Conservation (phyloP, 1,139 yeast species). For the Candida sanyaensis region DNA sequence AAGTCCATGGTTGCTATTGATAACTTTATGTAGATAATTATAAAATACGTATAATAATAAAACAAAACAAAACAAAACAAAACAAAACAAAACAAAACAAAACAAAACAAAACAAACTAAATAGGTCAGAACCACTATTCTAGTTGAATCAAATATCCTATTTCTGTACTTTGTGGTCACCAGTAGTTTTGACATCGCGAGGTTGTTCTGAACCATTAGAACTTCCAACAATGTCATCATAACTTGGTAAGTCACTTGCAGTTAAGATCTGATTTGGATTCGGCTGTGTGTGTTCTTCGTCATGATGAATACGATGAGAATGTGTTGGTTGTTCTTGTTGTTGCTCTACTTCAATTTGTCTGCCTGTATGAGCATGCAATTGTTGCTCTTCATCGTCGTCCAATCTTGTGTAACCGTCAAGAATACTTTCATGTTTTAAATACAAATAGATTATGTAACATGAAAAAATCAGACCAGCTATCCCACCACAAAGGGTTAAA, state of each 20-base stretch:
- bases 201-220: constrained; percentile 5
- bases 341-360: background rate
- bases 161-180: constrained; percentile 32
- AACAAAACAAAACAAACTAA: no score
- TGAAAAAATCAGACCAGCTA: constrained; percentile 39
- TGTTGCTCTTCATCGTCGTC: constrained; percentile 13
- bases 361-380: constrained; percentile 9
- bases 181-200: constrained; percentile 9
- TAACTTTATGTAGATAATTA: constrained; percentile 4
- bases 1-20: constrained; percentile 69
- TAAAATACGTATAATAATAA: background rate
- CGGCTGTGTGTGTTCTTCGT: constrained; percentile 10
- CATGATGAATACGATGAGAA: constrained; percentile 6
- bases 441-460: constrained; percentile 31
- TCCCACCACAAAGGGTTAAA: constrained; percentile 39
- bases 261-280: constrained; percentile 7
- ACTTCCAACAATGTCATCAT: constrained; percentile 26
- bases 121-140: no score
- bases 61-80: background rate
- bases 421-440: constrained; percentile 20
- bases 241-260: constrained; percentile 25
- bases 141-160: constrained; percentile 5
- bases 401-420: constrained; percentile 11
- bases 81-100: no score
- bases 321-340: constrained; percentile 1